Percentiles rank a stretch among this genome's conserved stretches.
Conservation (phyloP, 2,329 filamentous ascomycete genomes). For the Nemania abortiva region DNA sequence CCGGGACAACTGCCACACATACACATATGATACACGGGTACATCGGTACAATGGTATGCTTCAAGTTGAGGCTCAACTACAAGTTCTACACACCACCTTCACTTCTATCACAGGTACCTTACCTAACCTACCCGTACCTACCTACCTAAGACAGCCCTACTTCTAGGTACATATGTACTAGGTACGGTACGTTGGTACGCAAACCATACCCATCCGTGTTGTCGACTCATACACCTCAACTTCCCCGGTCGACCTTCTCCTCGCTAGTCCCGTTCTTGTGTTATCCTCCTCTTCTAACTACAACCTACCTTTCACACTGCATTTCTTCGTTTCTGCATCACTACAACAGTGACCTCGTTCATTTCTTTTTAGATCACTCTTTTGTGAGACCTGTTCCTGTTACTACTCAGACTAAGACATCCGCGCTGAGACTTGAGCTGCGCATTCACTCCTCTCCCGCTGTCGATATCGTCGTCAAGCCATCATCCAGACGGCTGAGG, state of each 20-base stretch:
- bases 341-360: conserved; percentile 10
- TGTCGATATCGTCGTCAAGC: conserved; percentile 9
- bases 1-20: too few species aligned
- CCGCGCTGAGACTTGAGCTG: conserved; percentile 20
- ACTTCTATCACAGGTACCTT: neutral
- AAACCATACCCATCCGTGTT: neutral
- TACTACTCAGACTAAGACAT: conserved; percentile 23
- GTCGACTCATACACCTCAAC: neutral
- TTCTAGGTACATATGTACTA: neutral
- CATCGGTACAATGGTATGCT: too few species aligned
- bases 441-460: conserved; percentile 35
- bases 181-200: too few species aligned
- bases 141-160: neutral
- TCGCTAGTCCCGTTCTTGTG: neutral
- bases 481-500: neutral
- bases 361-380: conserved; percentile 4
- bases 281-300: neutral
- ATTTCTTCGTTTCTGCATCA: conserved; percentile 18
- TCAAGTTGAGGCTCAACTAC: too few species aligned
- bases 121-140: neutral
- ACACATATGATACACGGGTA: too few species aligned
- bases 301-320: conserved; percentile 9
- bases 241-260: neutral
- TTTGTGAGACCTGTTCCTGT: conserved; percentile 33
- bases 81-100: too few species aligned